Base-by-base conservation (phyloP, 441 rosid species). In the Pelargonium citronellum region DNA sequence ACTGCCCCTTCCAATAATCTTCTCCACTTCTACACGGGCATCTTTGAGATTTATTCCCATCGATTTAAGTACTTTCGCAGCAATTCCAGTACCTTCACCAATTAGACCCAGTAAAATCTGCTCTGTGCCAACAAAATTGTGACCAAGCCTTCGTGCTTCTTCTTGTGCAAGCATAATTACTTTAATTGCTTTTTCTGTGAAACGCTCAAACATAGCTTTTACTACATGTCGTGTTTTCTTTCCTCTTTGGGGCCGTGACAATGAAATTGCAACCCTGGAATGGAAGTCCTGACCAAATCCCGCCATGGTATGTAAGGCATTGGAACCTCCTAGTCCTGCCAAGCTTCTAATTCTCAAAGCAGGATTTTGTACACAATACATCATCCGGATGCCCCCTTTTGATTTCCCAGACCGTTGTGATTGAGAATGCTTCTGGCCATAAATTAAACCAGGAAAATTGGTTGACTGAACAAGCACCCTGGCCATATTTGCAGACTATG, bases 141-240 rank as follows among this genome's bases (percentile, higher is more conserved):
- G 99, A 61, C 99, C 98, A 69, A 95, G 96, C 64, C 99, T 85
- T 71, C 95, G 82, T 13, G 99, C 98, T 82, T 95, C 99, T 85
- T 95, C 99, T 78, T 95, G 99, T 39, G 99, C 86, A 78, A 91
- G 91, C 99, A 92, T 91, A 51, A 95, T 95, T n/a, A 92, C 99
- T 85, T 95, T 92, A 69, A 95, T 95, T 58, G 98, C 92, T 76
- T 95, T 92, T 79, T 95, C 98, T 0, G 99, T 92, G 75, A 95
- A 95, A 20, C 97, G 86, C 82, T 95, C 97, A 80, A 92, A 92
- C 99, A 95, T 92, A 57, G 99, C 98, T 73, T 81, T 88, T 30
- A 87, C 67, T 5, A 73, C 84, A 74, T 78, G 79, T 41, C 93
- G 75, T 68, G 84, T 79, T 67, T 82, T 84, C 74, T 71, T 88